phyloP scores from a whole-genome alignment of 2,329 filamentous ascomycete species.

The Paecilomyces sp. region DNA sequence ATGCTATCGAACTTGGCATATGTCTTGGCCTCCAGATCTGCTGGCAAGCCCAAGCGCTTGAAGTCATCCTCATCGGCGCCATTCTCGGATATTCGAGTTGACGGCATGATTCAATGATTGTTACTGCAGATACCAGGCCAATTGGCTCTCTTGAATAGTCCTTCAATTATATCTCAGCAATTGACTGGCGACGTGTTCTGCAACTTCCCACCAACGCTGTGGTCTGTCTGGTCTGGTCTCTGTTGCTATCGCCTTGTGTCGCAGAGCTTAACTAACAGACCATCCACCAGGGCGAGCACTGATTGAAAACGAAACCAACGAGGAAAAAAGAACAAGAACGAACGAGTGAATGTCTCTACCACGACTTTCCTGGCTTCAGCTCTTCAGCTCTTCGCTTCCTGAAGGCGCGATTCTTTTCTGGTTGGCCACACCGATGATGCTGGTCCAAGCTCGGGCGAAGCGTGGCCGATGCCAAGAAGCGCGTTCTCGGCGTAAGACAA shows the following conservation, averaged over 20 bases:
- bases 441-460: background rate
- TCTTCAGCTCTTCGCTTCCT: background rate
- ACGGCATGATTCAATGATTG: background rate
- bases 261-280: too few species aligned
- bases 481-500: background rate
- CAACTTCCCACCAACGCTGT: too few species aligned
- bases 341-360: background rate
- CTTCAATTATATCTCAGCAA: too few species aligned
- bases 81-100: background rate
- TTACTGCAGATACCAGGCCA: background rate
- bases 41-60: constrained; percentile 3
- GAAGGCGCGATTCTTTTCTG: background rate
- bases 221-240: too few species aligned
- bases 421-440: background rate
- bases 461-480: background rate
- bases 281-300: too few species aligned
- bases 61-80: background rate
- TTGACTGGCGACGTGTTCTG: too few species aligned
- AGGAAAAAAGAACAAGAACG: too few species aligned
- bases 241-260: too few species aligned
- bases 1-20: constrained; percentile 13
- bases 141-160: background rate
- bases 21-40: constrained; percentile 19
- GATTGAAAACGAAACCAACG: too few species aligned
- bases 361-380: background rate